Conservation (phyloP, 1,139 yeast genomes). For the Pichia sp. region DNA sequence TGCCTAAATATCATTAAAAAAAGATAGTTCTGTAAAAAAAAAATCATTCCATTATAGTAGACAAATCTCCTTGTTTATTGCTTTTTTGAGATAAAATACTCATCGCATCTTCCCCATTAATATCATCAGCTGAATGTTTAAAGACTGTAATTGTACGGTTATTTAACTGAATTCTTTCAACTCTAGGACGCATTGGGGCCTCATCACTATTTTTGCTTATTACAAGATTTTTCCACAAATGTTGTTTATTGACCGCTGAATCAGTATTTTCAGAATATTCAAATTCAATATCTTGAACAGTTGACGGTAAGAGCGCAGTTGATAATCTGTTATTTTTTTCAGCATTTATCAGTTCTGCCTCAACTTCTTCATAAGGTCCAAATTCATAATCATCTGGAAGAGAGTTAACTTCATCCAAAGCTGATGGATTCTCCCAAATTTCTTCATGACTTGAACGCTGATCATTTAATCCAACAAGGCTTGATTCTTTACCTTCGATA, state of each 20-base stretch:
- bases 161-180: constrained; percentile 5
- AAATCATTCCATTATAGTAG: constrained; percentile 8
- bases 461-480: too few relatives aligned
- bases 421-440: constrained; percentile 5
- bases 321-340: constrained; percentile 1
- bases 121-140: not conserved
- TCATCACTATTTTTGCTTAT: not conserved
- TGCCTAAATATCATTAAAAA: too few relatives aligned
- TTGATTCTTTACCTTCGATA: constrained; percentile 8
- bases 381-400: constrained; percentile 27
- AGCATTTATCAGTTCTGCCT: not conserved
- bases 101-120: not conserved
- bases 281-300: too few relatives aligned
- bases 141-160: constrained; percentile 12
- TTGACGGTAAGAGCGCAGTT: not conserved
- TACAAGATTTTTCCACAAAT: constrained; percentile 14
- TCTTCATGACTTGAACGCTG: not conserved
- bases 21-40: too few relatives aligned
- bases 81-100: too few relatives aligned
- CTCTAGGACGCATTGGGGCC: too few relatives aligned
- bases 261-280: too few relatives aligned
- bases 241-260: not conserved
- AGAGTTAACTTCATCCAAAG: constrained; percentile 28
- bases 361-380: constrained; percentile 13
- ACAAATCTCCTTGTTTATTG: constrained; percentile 1